These are phyloP conservation scores for Neotropicomus parvogracilis DNA, from an alignment of 1,284 basidiomycete species.

Conservation along the genomic window DNA sequence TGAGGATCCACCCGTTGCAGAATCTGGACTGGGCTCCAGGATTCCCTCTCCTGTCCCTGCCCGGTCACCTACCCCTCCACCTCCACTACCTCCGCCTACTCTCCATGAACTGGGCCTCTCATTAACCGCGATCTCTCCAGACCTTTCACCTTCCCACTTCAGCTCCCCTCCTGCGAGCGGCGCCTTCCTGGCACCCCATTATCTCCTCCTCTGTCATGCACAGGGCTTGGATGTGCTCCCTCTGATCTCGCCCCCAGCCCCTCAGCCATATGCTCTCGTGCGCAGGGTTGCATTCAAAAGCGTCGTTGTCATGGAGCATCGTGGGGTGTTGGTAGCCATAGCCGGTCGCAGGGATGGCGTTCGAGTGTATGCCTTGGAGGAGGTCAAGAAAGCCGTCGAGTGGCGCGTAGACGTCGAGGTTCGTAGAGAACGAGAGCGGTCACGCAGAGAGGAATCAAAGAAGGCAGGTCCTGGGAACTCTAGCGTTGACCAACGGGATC, in stretches of 20 bases:
- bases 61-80: constrained; percentile 65
- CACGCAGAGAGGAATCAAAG: constrained; percentile 62
- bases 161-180: constrained; percentile 70
- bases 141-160: constrained; percentile 71
- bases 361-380: constrained; percentile 78
- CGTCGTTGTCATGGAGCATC: constrained; percentile 85
- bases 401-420: constrained; percentile 81
- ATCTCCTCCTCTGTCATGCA: constrained; percentile 75
- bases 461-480: constrained; percentile 36
- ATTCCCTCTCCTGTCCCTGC: constrained; percentile 48
- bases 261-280: constrained; percentile 74
- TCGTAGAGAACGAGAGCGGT: constrained; percentile 64
- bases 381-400: constrained; percentile 76
- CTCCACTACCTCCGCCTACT: constrained; percentile 62
- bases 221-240: constrained; percentile 80
- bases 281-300: constrained; percentile 76
- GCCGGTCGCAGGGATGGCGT: constrained; percentile 79
- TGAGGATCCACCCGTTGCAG: constrained; percentile 29
- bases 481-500: constrained; percentile 36
- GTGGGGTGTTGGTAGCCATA: constrained; percentile 79
- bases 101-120: constrained; percentile 73
- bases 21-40: constrained; percentile 37
- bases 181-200: constrained; percentile 73
- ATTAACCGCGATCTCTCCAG: constrained; percentile 59
- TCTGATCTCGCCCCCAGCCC: constrained; percentile 63